Conservation (phyloP, 2,329 filamentous ascomycete genomes). For the Claviceps monticola region DNA sequence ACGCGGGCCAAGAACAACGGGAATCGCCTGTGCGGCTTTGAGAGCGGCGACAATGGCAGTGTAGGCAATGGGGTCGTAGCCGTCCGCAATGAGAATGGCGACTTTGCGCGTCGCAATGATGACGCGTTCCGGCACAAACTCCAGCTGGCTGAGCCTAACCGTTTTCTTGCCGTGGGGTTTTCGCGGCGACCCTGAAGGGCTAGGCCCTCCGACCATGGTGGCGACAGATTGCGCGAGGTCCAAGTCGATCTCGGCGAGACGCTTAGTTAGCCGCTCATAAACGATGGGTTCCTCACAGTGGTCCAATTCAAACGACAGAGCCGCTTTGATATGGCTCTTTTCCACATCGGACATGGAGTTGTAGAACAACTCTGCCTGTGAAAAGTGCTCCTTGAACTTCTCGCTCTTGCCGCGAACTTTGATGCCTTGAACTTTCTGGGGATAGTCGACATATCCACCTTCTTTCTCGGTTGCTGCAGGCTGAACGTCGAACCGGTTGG, state of each 20-base stretch:
- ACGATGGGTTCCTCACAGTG: slow-evolving; percentile 71
- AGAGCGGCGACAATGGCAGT: slow-evolving; percentile 50
- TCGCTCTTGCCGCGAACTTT: slow-evolving; percentile 54
- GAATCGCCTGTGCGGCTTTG: slow-evolving; percentile 46
- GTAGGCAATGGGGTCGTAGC: slow-evolving; percentile 56
- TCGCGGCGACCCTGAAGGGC: slow-evolving; percentile 35
- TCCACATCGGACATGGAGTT: slow-evolving; percentile 60
- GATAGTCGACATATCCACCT: slow-evolving; percentile 55
- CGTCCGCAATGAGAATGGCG: slow-evolving; percentile 65
- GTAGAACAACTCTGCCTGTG: slow-evolving; percentile 71
- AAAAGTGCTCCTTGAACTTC: slow-evolving; percentile 68
- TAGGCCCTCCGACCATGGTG: slow-evolving; percentile 52
- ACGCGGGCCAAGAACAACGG: slow-evolving; percentile 58
- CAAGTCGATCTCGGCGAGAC: slow-evolving; percentile 60
- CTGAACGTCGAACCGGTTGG: slow-evolving; percentile 36
- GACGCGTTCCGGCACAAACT: slow-evolving; percentile 47
- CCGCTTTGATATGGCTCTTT: slow-evolving; percentile 57
- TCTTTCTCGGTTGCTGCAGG: slow-evolving; percentile 49
- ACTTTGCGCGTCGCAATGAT: slow-evolving; percentile 60
- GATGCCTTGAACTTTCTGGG: slow-evolving; percentile 49
- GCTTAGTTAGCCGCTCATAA: slow-evolving; percentile 54
- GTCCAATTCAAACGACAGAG: slow-evolving; percentile 62
- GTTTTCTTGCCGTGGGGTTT: slow-evolving; percentile 53
- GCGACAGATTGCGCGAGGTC: slow-evolving; percentile 55
- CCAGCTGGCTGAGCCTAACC: slow-evolving; percentile 54